These are phyloP conservation scores for Rhizoclosmatium sp. DNA, from an alignment of 192 early-diverging fungal genomes.

Conservation along the genomic window DNA sequence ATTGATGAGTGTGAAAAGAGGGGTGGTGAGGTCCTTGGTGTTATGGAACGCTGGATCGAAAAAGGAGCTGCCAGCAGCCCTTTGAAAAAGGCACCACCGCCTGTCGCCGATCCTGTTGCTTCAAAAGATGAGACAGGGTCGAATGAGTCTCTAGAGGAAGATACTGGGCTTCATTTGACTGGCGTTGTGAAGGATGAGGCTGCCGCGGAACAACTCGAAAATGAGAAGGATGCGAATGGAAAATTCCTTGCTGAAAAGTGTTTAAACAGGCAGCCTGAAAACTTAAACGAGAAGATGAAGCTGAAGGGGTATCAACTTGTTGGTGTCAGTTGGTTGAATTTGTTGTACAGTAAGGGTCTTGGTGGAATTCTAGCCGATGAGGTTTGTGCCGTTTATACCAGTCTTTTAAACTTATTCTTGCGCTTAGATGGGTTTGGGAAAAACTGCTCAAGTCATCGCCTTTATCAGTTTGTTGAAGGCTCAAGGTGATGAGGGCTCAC, in stretches of 20 bases:
- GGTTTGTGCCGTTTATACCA: slow-evolving; percentile 17
- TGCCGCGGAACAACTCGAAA: background rate
- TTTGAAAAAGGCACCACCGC: background rate
- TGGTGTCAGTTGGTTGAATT: slow-evolving; percentile 85
- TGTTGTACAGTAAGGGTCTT: slow-evolving; percentile 73
- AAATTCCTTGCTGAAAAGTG: slow-evolving; percentile 42
- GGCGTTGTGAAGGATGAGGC: background rate
- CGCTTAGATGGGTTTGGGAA: slow-evolving; percentile 89
- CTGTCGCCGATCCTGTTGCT: background rate
- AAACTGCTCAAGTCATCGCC: slow-evolving; percentile 89
- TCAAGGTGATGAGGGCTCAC: slow-evolving; percentile 59
- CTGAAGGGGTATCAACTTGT: slow-evolving; percentile 88
- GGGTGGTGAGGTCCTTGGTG: slow-evolving; percentile 56
- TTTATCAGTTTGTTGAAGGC: slow-evolving; percentile 72
- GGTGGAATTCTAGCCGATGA: slow-evolving; percentile 77
- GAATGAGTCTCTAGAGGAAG: background rate
- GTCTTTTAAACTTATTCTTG: background rate
- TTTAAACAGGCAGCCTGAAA: slow-evolving; percentile 63
- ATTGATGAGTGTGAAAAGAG: slow-evolving; percentile 66
- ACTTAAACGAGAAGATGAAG: slow-evolving; percentile 64
- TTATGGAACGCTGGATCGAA: slow-evolving; percentile 61
- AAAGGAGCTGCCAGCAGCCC: slow-evolving; percentile 6
- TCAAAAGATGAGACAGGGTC: background rate
- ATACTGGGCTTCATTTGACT: slow-evolving; percentile 23
- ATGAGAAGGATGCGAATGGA: background rate